Evolutionary conservation across 208 protist genomes (phyloP).

Genomic region (Naegleria fowleri): DNA sequence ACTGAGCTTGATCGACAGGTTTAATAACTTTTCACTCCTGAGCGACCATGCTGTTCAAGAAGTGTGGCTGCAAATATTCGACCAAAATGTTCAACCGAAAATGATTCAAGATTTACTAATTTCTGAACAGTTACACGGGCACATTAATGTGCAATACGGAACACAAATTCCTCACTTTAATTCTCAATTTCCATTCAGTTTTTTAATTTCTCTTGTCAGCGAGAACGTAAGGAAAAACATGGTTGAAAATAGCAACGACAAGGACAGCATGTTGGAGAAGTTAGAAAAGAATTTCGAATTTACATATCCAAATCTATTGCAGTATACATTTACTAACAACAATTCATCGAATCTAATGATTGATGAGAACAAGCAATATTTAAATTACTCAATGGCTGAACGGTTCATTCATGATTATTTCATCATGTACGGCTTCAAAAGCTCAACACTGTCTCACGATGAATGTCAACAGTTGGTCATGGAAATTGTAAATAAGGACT

Average conservation of each 20-base stretch:
- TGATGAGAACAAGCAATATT: neutral
- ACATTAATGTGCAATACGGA: neutral
- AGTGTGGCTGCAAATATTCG: neutral
- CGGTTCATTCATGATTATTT: neutral
- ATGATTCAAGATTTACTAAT: neutral
- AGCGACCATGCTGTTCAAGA: neutral
- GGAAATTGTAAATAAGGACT: too few relatives aligned
- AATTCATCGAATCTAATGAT: neutral
- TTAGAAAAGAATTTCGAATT: neutral
- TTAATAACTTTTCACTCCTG: neutral
- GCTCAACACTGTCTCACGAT: neutral
- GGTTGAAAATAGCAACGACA: neutral
- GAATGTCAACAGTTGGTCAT: too few relatives aligned
- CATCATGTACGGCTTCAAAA: neutral
- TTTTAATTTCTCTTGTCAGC: neutral
- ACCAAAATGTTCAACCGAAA: neutral
- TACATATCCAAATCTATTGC: neutral
- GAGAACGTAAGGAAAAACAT: neutral
- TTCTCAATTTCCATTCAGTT: neutral
- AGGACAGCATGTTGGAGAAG: neutral
- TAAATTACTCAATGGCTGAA: neutral
- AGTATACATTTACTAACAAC: neutral
- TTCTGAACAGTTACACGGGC: too few relatives aligned
- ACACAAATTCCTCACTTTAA: neutral
- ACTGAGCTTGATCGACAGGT: neutral